phyloP scores from a whole-genome alignment of 805 yeast species.

The Saccharomycopsis sp. region DNA sequence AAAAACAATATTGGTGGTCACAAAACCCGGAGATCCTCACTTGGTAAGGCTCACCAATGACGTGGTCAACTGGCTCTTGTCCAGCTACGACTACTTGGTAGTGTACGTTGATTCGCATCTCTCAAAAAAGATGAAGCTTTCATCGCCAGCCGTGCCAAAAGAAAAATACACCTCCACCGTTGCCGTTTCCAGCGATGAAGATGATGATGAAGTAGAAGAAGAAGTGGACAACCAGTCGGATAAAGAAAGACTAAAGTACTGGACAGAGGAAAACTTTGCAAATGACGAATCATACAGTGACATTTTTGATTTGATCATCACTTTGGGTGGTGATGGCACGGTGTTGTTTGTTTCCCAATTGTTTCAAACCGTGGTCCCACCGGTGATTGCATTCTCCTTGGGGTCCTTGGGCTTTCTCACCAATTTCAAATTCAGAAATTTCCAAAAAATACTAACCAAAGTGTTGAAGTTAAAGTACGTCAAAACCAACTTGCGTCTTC shows the following conservation, averaged over 20 bases:
- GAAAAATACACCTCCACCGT: conserved; percentile 21
- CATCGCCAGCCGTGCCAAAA: too few species aligned
- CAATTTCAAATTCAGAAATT: conserved; percentile 41
- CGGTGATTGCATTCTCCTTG: conserved; percentile 53
- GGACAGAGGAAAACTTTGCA: conserved; percentile 30
- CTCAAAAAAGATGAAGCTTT: conserved; percentile 25
- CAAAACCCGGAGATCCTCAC: conserved; percentile 83
- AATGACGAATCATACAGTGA: conserved; percentile 24
- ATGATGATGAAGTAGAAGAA: neutral
- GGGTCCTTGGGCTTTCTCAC: conserved; percentile 59
- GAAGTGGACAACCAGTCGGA: neutral
- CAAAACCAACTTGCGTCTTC: conserved; percentile 71
- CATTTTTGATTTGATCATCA: conserved; percentile 46
- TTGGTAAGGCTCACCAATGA: conserved; percentile 69
- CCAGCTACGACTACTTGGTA: conserved; percentile 30
- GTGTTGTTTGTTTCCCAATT: conserved; percentile 55
- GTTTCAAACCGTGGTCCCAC: conserved; percentile 53
- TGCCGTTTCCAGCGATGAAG: neutral
- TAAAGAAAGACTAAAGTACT: conserved; percentile 28
- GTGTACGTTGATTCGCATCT: conserved; percentile 73
- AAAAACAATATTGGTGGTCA: conserved; percentile 66
- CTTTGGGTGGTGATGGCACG: conserved; percentile 70
- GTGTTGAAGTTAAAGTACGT: conserved; percentile 32
- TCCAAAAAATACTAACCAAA: conserved; percentile 29
- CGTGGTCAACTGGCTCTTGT: conserved; percentile 66